These are phyloP conservation scores for Alnus rubra DNA, from an alignment of 306 rosid species.

Conservation along the genomic window DNA sequence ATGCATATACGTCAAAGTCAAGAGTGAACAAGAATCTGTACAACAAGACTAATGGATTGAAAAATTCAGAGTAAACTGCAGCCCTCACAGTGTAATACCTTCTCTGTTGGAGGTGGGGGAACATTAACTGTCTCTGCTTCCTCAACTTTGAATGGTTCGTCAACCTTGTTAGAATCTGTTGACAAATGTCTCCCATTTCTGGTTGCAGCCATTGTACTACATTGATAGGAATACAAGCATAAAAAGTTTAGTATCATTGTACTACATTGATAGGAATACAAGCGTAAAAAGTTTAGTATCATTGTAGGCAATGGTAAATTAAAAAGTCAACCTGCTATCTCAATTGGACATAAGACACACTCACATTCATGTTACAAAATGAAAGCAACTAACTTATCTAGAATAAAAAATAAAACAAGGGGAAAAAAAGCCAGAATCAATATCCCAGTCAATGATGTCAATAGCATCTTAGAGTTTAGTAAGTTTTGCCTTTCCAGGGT, in stretches of 20 bases:
- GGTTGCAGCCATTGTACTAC: conserved; percentile 47
- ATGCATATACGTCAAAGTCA: conserved; percentile 28
- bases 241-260: background rate
- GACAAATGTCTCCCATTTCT: conserved; percentile 53
- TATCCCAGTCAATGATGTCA: background rate
- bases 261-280: conserved; percentile 38
- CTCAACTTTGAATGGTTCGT: conserved; percentile 78
- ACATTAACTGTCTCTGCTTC: conserved; percentile 84
- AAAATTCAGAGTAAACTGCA: background rate
- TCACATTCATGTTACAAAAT: background rate
- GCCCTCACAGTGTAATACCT: conserved; percentile 47
- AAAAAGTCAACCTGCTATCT: conserved; percentile 15
- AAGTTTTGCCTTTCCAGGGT: background rate
- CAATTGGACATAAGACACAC: conserved; percentile 17
- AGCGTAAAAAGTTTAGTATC: conserved; percentile 9
- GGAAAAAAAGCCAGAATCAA: background rate
- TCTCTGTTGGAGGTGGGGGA: conserved; percentile 84
- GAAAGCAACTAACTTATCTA: background rate
- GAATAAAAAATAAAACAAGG: background rate
- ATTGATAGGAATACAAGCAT: conserved; percentile 1
- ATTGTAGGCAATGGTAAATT: conserved; percentile 12
- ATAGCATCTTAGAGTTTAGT: background rate
- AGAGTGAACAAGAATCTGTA: conserved; percentile 11
- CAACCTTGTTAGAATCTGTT: conserved; percentile 65
- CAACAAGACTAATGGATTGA: background rate